These are phyloP conservation scores for Cyberlindnera veronae DNA, from an alignment of 805 yeast species.

Conservation along the genomic window DNA sequence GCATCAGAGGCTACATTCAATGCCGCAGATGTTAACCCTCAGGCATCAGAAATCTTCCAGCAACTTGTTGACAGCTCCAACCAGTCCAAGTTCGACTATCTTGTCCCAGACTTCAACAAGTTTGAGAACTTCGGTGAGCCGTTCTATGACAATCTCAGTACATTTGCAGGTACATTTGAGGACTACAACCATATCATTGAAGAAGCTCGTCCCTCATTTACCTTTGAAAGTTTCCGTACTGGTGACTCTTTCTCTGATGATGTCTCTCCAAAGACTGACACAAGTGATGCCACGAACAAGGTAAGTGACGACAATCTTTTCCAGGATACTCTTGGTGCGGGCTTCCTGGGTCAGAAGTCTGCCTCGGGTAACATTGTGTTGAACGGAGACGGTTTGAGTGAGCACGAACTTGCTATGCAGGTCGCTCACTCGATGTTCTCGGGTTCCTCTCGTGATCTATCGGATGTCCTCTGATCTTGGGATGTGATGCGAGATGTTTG, in stretches of 20 bases:
- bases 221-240: conserved; percentile 9
- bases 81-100: conserved; percentile 29
- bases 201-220: background rate
- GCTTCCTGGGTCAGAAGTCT: background rate
- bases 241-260: conserved; percentile 16
- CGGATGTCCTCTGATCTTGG: background rate
- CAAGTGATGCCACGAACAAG: conserved; percentile 6
- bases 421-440: conserved; percentile 29
- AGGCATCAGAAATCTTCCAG: conserved; percentile 20
- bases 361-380: background rate
- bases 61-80: conserved; percentile 24
- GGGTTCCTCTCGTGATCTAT: conserved; percentile 1
- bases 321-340: background rate
- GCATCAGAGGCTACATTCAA: background rate
- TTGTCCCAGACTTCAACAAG: conserved; percentile 24
- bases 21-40: conserved; percentile 1
- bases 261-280: conserved; percentile 19
- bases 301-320: background rate
- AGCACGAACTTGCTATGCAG: conserved; percentile 25
- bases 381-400: conserved; percentile 6
- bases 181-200: background rate
- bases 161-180: background rate
- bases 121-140: conserved; percentile 25
- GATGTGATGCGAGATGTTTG: too few species aligned
- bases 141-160: conserved; percentile 13